Conservation (phyloP, 2,329 filamentous ascomycete species). For the Xylariaceae sp. region DNA sequence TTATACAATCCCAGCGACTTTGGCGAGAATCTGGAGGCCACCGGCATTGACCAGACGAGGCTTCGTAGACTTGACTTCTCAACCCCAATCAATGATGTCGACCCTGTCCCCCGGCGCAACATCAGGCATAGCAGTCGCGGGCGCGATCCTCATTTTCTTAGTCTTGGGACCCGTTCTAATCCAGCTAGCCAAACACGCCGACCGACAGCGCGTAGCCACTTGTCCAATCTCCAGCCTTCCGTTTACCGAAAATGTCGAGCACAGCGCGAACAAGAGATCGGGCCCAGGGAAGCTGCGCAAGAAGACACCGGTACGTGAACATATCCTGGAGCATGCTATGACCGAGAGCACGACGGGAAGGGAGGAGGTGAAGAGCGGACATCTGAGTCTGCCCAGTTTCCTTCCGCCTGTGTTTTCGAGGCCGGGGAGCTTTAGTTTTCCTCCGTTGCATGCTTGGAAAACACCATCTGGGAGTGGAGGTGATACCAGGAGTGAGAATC, state of each 20-base stretch:
- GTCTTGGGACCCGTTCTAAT: constrained; percentile 41
- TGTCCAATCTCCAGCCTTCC: constrained; percentile 4
- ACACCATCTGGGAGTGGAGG: neutral
- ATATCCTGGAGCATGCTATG: neutral
- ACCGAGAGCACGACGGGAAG: constrained; percentile 5
- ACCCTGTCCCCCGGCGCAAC: constrained; percentile 32
- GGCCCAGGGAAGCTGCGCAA: constrained; percentile 22
- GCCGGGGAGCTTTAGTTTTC: constrained; percentile 13
- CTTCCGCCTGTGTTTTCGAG: constrained; percentile 23
- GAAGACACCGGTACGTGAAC: constrained; percentile 18
- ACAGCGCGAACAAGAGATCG: constrained; percentile 2
- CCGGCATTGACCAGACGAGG: neutral
- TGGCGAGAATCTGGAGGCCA: too few relatives aligned
- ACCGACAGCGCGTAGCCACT: constrained; percentile 17
- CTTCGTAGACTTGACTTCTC: neutral
- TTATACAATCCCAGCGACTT: too few relatives aligned
- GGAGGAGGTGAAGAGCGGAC: constrained; percentile 3
- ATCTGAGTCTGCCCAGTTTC: constrained; percentile 17
- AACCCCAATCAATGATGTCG: neutral
- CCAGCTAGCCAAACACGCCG: constrained; percentile 33
- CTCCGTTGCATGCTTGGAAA: neutral
- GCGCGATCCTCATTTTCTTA: constrained; percentile 43
- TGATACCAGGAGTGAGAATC: constrained; percentile 4
- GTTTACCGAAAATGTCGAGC: constrained; percentile 5
- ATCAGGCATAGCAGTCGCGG: constrained; percentile 45